Percentiles rank a stretch among this genome's conserved stretches.
phyloP scores from a whole-genome alignment of 2,329 filamentous ascomycete genomes.

The Whalleya microplaca region DNA sequence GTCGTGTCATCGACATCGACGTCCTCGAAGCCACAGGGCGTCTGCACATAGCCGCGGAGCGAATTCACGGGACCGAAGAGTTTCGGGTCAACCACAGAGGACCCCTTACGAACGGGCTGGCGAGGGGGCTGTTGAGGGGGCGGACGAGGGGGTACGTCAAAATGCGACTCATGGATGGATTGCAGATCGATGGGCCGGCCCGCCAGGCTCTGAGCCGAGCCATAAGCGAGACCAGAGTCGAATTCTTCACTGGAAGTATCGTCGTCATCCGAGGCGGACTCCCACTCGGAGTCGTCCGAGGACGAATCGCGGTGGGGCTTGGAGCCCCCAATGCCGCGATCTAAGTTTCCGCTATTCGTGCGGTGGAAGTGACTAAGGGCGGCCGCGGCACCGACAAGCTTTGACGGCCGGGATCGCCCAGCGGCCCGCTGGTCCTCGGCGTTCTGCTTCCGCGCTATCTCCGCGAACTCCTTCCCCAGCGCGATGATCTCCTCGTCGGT shows the following conservation, averaged over 20 bases:
- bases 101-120: constrained; percentile 40
- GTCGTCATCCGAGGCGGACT: constrained; percentile 56
- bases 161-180: constrained; percentile 24
- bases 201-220: constrained; percentile 36
- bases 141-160: constrained; percentile 23
- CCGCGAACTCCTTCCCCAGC: constrained; percentile 57
- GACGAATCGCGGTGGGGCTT: constrained; percentile 44
- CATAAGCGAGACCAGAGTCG: constrained; percentile 49
- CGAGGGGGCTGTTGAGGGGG: too few species aligned
- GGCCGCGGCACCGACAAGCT: constrained; percentile 44
- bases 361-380: constrained; percentile 47
- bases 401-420: constrained; percentile 44
- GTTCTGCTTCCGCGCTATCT: constrained; percentile 56
- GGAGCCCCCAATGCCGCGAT: constrained; percentile 46
- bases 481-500: constrained; percentile 62
- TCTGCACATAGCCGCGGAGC: constrained; percentile 58
- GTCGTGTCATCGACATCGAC: constrained; percentile 41
- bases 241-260: constrained; percentile 48
- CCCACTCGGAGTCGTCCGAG: constrained; percentile 57
- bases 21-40: constrained; percentile 59
- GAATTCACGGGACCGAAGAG: constrained; percentile 65
- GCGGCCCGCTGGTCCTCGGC: constrained; percentile 50
- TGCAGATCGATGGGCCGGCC: constrained; percentile 15
- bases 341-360: constrained; percentile 40
- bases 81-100: constrained; percentile 59